Percentiles rank a stretch among this genome's conserved stretches.
phyloP scores from a whole-genome alignment of 768 basidiomycete species.

The Psilocybe subaeruginosa region DNA sequence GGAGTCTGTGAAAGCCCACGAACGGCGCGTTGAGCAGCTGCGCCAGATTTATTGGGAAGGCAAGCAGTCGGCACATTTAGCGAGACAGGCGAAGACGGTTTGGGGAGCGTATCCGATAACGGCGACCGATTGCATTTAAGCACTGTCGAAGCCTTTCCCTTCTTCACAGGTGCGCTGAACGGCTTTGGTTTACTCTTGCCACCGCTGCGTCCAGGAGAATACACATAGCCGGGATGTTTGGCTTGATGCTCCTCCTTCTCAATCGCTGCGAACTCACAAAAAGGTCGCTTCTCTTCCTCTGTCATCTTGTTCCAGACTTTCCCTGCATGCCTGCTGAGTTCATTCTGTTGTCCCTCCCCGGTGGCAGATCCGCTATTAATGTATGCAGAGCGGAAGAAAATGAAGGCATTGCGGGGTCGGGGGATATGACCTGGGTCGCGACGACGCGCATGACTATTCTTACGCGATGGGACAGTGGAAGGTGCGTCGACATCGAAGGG shows the following conservation, averaged over 20 bases:
- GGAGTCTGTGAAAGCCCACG: background rate
- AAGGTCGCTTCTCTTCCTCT: slow-evolving; percentile 22
- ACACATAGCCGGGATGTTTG: slow-evolving; percentile 31
- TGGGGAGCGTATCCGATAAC: background rate
- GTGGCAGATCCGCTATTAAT: slow-evolving; percentile 13
- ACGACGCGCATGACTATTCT: slow-evolving; percentile 15
- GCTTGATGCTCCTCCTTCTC: slow-evolving; percentile 29
- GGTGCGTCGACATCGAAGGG: background rate
- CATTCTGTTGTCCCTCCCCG: slow-evolving; percentile 30
- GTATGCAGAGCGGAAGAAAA: slow-evolving; percentile 36
- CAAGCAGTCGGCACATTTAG: background rate
- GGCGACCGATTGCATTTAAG: background rate
- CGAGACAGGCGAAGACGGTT: slow-evolving; percentile 1
- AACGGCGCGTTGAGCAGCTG: slow-evolving; percentile 11
- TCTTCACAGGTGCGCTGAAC: background rate
- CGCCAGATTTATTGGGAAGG: background rate
- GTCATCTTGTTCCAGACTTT: slow-evolving; percentile 29
- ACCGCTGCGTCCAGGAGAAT: slow-evolving; percentile 22
- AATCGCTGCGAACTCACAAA: slow-evolving; percentile 18
- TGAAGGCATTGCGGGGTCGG: slow-evolving; percentile 43
- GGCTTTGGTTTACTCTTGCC: slow-evolving; percentile 10
- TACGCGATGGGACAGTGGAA: slow-evolving; percentile 1
- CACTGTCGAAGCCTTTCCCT: background rate
- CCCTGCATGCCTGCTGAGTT: slow-evolving; percentile 35
- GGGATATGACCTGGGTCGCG: slow-evolving; percentile 27